Conservation (phyloP, 2,329 filamentous ascomycete species). For the Blastomyces gilchristii region DNA sequence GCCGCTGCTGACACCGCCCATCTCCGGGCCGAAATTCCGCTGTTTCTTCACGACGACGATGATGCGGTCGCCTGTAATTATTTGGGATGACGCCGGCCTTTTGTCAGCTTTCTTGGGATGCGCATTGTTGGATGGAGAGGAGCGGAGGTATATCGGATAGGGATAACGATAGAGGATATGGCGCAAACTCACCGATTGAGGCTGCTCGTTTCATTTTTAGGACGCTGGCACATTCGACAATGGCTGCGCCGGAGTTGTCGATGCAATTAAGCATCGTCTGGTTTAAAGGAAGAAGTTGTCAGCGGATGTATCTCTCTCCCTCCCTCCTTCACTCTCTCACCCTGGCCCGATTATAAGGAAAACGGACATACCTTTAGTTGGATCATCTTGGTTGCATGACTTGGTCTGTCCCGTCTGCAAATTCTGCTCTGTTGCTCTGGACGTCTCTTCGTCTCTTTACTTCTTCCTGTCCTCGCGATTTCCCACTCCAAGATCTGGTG, state of each 20-base stretch:
- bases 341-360: neutral
- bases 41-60: conserved; percentile 98
- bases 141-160: neutral
- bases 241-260: conserved; percentile 96
- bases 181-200: conserved; percentile 60
- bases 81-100: neutral
- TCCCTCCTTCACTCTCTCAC: neutral
- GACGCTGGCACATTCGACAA: conserved; percentile 93
- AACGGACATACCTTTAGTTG: conserved; percentile 60
- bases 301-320: neutral
- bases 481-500: neutral
- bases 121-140: neutral
- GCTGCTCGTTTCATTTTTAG: conserved; percentile 79
- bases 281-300: neutral
- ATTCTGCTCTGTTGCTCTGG: conserved; percentile 3
- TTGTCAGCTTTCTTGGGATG: neutral
- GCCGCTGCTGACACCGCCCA: conserved; percentile 59
- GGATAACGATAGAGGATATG: neutral
- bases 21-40: conserved; percentile 62
- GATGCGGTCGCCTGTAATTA: conserved; percentile 70
- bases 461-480: conserved; percentile 9
- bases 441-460: neutral
- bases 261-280: conserved; percentile 98
- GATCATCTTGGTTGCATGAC: conserved; percentile 60
- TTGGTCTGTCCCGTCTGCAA: conserved; percentile 10